Conservation (phyloP, 108 stramenopile species). For the Nitzschia sp. region DNA sequence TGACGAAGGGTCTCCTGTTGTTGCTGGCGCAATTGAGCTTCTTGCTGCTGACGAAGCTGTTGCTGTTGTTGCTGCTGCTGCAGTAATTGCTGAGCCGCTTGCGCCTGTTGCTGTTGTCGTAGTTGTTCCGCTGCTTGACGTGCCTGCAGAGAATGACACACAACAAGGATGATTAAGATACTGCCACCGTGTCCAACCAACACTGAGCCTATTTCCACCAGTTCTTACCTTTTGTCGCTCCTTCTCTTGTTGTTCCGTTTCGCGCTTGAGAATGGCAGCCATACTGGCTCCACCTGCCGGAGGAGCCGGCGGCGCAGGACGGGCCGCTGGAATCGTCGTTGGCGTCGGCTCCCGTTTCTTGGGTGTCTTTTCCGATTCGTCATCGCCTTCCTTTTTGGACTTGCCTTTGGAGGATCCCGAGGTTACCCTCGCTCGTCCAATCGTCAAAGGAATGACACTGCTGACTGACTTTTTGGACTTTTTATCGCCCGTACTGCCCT, state of each 20-base stretch:
- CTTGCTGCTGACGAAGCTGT: constrained; percentile 53
- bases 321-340: constrained; percentile 53
- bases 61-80: constrained; percentile 71
- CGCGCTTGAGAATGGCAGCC: constrained; percentile 90
- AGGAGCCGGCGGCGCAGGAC: constrained; percentile 45
- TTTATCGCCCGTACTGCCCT: constrained; percentile 34
- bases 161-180: no score
- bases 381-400: constrained; percentile 25
- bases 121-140: constrained; percentile 54
- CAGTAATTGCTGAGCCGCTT: constrained; percentile 39
- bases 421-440: constrained; percentile 79
- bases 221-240: constrained; percentile 63
- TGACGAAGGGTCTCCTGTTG: constrained; percentile 55
- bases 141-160: constrained; percentile 10
- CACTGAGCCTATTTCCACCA: constrained; percentile 11
- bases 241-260: constrained; percentile 86
- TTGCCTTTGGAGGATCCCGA: constrained; percentile 33
- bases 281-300: constrained; percentile 68
- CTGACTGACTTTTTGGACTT: constrained; percentile 46
- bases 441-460: constrained; percentile 84
- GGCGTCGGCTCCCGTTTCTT: constrained; percentile 29
- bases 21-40: constrained; percentile 57
- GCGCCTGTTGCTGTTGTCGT: constrained; percentile 62
- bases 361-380: constrained; percentile 23
- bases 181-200: neutral